Base-by-base conservation (phyloP, 1,284 basidiomycete genomes). In the Sporisorium graminicola region DNA sequence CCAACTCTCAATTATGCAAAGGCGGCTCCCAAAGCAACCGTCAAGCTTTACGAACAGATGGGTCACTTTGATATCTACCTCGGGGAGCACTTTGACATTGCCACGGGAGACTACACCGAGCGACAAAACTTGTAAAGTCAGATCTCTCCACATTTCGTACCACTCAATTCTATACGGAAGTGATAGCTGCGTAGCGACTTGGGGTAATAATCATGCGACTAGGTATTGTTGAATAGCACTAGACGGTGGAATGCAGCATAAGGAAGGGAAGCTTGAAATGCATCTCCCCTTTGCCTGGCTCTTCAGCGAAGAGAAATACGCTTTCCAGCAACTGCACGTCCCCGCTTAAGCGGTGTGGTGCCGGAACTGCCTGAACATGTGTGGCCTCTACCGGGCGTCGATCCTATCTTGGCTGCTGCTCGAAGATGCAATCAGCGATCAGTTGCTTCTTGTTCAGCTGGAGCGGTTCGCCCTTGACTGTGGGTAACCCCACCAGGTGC, bases 31-130 rank as follows among this genome's bases (percentile, higher is more conserved):
- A 80, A 77, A 35, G 74, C 63, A 0, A 69, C 60, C 49, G 59
- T 80, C 51, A 65, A 74, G 44, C 24, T 49, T n/a, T 82, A 81
- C 53, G 47, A 75, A 3, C 47, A 78, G 3, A 60, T 77, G 67
- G 80, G 76, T 18, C 82, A 83, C 57, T 83, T 83, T 66, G 65
- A 71, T 35, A 82, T 82, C 43, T 83, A 83, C 50, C 2, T 44
- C 10, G 81, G 81, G 9, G 54, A 80, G 20, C 14, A 43, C 6
- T 82, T 79, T 29, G 72, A 82, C 2, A 59, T 43, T 9, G 79
- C 57, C 7, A 75, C 64, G 14, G 37, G 27, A n/a, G 76, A 81
- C 26, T 80, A 83, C 37, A 6, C 50, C 24, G 63, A 56, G 12
- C n/a, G n/a, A n/a, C n/a, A n/a, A n/a, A n/a, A n/a, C n/a, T n/a